A percentile compares a stretch with the other conserved stretches of the same genome.
Conservation (phyloP, 208 protist species). For the Leishmania lainsoni region DNA sequence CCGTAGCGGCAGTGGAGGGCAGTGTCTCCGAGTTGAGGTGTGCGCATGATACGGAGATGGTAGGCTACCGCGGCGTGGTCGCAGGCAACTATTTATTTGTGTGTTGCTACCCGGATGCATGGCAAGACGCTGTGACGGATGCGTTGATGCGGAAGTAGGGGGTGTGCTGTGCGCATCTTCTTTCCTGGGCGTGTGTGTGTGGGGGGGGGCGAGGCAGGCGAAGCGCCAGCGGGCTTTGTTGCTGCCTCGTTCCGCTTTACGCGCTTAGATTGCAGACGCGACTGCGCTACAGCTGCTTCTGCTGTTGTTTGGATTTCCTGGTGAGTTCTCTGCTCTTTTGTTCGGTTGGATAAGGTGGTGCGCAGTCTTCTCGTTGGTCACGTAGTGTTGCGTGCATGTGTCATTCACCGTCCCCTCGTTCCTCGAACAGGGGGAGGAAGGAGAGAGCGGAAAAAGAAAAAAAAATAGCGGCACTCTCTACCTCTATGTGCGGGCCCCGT, state of each 20-base stretch:
- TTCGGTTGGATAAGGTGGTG: neutral
- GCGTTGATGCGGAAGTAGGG: neutral
- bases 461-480: neutral
- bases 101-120: conserved; percentile 30
- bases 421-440: neutral
- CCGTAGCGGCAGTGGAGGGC: conserved; percentile 10
- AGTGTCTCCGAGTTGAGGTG: neutral
- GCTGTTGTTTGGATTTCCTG: neutral
- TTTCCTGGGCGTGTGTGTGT: neutral
- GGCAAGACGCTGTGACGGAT: conserved; percentile 3
- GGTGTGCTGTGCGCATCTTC: neutral
- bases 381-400: neutral
- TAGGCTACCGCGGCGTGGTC: conserved; percentile 27
- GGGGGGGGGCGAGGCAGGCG: neutral
- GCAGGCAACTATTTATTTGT: conserved; percentile 35
- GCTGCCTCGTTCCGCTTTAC: neutral
- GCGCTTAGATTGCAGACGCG: neutral
- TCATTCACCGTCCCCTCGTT: neutral
- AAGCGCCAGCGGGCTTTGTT: neutral
- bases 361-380: neutral
- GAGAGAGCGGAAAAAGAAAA: neutral
- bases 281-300: neutral
- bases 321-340: neutral
- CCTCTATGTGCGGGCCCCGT: neutral
- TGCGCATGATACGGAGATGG: conserved; percentile 2